phyloP scores from a whole-genome alignment of 163 green algal species.

The Chloromonas sp. region DNA sequence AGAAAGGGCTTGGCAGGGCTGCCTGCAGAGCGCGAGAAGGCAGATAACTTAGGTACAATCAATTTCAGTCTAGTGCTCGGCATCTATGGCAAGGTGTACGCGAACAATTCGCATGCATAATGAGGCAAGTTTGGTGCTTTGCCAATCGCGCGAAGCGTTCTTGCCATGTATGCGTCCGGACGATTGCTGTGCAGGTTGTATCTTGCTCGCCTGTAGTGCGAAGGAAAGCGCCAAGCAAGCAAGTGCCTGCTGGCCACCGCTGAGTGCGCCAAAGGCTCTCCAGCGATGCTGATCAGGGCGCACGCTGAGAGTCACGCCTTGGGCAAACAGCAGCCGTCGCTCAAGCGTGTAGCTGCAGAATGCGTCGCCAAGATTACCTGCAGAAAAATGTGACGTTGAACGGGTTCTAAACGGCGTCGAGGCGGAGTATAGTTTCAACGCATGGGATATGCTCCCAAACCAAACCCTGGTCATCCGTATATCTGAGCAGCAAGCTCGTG shows the following conservation, averaged over 20 bases:
- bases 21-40: constrained; percentile 32
- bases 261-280: constrained; percentile 60
- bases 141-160: too few relatives aligned
- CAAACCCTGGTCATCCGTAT: neutral
- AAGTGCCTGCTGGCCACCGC: constrained; percentile 76
- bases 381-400: too few relatives aligned
- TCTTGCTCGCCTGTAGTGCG: constrained; percentile 42
- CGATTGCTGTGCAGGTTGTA: neutral
- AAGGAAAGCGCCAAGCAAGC: constrained; percentile 70
- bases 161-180: too few relatives aligned
- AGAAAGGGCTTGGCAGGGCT: constrained; percentile 73
- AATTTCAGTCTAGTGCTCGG: too few relatives aligned
- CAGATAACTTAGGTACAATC: neutral
- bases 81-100: too few relatives aligned
- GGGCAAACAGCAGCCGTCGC: constrained; percentile 45
- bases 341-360: constrained; percentile 39
- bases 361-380: constrained; percentile 28
- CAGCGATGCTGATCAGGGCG: constrained; percentile 60
- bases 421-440: neutral
- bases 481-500: neutral
- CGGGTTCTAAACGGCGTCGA: neutral
- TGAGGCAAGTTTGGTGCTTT: neutral
- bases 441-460: neutral
- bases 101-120: neutral
- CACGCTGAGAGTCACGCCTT: constrained; percentile 59